Evolutionary conservation across 768 basidiomycete species (phyloP).

Genomic region (Tylopilus subfusipes): DNA sequence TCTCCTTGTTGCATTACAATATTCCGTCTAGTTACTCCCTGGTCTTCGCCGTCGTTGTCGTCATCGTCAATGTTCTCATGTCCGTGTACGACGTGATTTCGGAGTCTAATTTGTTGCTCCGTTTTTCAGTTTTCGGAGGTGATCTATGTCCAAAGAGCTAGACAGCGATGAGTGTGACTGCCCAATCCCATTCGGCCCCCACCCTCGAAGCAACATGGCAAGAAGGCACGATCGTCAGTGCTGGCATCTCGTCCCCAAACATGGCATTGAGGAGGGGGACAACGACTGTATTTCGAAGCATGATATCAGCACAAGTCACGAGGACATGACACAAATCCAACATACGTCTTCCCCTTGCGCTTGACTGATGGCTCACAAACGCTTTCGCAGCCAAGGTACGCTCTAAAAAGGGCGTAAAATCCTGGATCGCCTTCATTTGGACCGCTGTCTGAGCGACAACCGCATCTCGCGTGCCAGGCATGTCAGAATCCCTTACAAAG

Average conservation of each 20-base stretch:
- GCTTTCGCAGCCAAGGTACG: constrained; percentile 25
- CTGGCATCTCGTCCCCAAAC: constrained; percentile 26
- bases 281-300: constrained; percentile 10
- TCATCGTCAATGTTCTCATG: background rate
- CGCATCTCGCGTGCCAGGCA: background rate
- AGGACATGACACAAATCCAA: background rate
- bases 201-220: constrained; percentile 19
- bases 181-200: constrained; percentile 27
- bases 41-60: background rate
- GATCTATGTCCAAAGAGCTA: constrained; percentile 1
- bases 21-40: constrained; percentile 2
- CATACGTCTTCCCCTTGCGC: constrained; percentile 14
- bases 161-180: constrained; percentile 28
- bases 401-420: constrained; percentile 19
- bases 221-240: constrained; percentile 26
- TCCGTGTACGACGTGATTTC: background rate
- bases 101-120: background rate
- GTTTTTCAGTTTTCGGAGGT: constrained; percentile 1
- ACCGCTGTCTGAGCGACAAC: constrained; percentile 9
- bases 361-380: constrained; percentile 18
- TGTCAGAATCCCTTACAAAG: constrained; percentile 37
- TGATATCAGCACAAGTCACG: background rate
- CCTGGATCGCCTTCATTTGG: constrained; percentile 12
- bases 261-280: constrained; percentile 17
- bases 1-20: constrained; percentile 1